A percentile compares a stretch with the other conserved stretches of the same genome.
Conservation (phyloP, 768 basidiomycete species). For the Pleurotus ostreatus region DNA sequence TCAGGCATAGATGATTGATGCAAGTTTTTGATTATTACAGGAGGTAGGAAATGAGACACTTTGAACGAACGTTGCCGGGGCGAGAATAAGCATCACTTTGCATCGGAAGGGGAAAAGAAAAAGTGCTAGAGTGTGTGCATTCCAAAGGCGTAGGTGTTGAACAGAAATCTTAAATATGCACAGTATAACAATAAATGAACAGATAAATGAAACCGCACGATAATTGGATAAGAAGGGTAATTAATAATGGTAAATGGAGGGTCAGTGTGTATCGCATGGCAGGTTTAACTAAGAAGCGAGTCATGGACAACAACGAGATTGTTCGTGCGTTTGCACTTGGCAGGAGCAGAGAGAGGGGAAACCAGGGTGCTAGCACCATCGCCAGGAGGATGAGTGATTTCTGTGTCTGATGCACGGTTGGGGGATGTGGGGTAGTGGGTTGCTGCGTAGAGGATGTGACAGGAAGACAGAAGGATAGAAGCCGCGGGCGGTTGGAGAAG, state of each 20-base stretch:
- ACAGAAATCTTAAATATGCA: conserved; percentile 1
- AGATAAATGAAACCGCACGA: not conserved
- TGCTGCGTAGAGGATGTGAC: not conserved
- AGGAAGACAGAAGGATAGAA: not conserved
- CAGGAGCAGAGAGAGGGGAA: not conserved
- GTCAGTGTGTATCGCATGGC: not conserved
- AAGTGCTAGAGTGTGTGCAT: not conserved
- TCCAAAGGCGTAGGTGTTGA: not conserved
- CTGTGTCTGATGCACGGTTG: conserved; percentile 1
- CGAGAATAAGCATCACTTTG: not conserved
- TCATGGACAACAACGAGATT: not conserved
- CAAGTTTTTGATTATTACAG: conserved; percentile 7
- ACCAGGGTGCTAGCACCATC: conserved; percentile 7
- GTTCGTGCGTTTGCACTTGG: not conserved
- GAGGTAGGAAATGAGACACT: not conserved
- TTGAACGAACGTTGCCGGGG: not conserved
- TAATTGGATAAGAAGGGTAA: not conserved
- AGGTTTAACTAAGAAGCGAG: not conserved
- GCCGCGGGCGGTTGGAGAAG: conserved; percentile 3
- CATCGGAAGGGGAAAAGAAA: not conserved
- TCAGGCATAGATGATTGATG: not conserved
- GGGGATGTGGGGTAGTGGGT: not conserved
- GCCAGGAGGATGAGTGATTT: conserved; percentile 5
- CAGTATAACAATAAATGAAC: conserved; percentile 7
- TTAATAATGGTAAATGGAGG: not conserved